These are phyloP conservation scores for Solanum infundibuliforme DNA, from an alignment of 257 asterid species.

Conservation along the genomic window DNA sequence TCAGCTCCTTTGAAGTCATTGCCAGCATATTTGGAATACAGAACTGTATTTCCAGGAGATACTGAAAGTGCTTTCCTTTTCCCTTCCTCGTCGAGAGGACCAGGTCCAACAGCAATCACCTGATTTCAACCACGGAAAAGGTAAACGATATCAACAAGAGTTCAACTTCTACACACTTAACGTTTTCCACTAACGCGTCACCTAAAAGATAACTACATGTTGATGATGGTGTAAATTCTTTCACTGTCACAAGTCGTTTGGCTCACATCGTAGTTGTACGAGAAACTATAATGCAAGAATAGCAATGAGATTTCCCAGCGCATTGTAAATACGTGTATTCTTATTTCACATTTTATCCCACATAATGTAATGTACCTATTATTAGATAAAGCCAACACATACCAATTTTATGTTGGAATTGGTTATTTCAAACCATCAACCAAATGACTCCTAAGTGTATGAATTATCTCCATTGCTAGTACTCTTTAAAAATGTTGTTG, in stretches of 20 bases:
- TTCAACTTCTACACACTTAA: background rate
- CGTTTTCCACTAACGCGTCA: background rate
- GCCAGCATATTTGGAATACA: conserved; percentile 89
- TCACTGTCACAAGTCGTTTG: background rate
- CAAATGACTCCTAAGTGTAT: too few relatives aligned
- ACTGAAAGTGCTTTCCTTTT: conserved; percentile 63
- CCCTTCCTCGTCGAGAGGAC: conserved; percentile 78
- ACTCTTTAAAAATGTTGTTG: background rate
- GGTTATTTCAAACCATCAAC: background rate
- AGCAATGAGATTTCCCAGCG: background rate
- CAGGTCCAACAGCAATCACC: conserved; percentile 88
- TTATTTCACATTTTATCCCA: background rate
- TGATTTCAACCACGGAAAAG: background rate
- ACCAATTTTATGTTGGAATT: background rate
- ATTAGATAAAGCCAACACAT: background rate
- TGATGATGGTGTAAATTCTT: background rate
- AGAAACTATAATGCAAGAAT: background rate
- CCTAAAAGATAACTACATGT: background rate
- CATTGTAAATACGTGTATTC: background rate
- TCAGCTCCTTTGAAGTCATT: conserved; percentile 76
- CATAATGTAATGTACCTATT: background rate
- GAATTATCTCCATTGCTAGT: background rate
- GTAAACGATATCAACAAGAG: background rate
- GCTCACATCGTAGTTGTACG: background rate
- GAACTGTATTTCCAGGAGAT: conserved; percentile 62